Conservation (phyloP, 306 rosid species). For the Ceratonia siliqua region DNA sequence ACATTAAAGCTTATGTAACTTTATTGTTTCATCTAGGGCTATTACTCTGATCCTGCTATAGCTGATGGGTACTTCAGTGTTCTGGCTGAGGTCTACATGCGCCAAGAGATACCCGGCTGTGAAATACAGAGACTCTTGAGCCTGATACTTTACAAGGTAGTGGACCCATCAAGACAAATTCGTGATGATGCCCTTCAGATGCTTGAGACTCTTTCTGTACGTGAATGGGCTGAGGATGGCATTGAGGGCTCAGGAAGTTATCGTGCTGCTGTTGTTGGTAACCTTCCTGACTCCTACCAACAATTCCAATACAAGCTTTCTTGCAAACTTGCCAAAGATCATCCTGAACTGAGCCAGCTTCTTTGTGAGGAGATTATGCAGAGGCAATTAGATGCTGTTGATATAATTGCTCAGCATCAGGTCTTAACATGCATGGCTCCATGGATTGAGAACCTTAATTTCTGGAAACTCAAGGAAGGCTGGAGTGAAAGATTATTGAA, state of each 20-base stretch:
- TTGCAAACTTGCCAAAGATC: slow-evolving; percentile 98
- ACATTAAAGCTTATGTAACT: slow-evolving; percentile 28
- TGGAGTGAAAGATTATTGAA: slow-evolving; percentile 96
- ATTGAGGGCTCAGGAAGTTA: slow-evolving; percentile 92
- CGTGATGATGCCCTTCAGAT: slow-evolving; percentile 99
- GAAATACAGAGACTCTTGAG: slow-evolving; percentile 96
- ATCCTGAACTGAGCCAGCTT: slow-evolving; percentile 96
- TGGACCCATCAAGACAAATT: slow-evolving; percentile 97
- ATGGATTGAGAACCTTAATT: slow-evolving; percentile 98
- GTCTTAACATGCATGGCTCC: slow-evolving; percentile 99
- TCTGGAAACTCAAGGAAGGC: slow-evolving; percentile 97
- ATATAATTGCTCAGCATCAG: slow-evolving; percentile 99
- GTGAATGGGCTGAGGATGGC: slow-evolving; percentile 99
- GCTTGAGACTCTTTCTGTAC: slow-evolving; percentile 98
- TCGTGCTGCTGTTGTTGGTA: slow-evolving; percentile 99
- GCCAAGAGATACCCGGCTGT: slow-evolving; percentile 98
- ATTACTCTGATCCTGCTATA: slow-evolving; percentile 93
- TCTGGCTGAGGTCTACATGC: slow-evolving; percentile 99
- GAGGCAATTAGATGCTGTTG: slow-evolving; percentile 99
- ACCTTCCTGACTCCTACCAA: slow-evolving; percentile 99
- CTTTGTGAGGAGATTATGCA: slow-evolving; percentile 99
- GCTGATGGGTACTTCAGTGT: slow-evolving; percentile 99
- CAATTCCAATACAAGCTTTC: slow-evolving; percentile 99
- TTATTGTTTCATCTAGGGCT: slow-evolving; percentile 64
- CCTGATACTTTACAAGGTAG: slow-evolving; percentile 97